Evolutionary conservation across 257 asterid genomes (phyloP).

Genomic region (Gentiana dahurica): DNA sequence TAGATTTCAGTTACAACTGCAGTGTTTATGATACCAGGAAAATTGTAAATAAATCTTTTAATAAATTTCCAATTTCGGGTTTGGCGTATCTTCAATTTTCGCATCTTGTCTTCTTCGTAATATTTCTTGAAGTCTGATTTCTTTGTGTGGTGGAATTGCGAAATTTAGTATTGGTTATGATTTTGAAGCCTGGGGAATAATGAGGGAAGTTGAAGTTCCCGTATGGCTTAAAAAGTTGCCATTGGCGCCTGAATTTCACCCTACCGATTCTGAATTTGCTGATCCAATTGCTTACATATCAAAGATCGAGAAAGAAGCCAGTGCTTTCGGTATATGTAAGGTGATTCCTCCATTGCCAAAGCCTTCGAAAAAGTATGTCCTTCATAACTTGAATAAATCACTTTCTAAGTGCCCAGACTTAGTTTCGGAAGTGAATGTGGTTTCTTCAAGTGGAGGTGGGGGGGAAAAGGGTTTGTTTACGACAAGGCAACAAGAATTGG

Average conservation of each 20-base stretch:
- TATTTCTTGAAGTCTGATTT: background rate
- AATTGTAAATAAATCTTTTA: background rate
- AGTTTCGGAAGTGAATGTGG: conserved; percentile 40
- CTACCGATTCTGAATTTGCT: conserved; percentile 92
- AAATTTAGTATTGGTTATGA: conserved; percentile 18
- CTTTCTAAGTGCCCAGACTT: conserved; percentile 78
- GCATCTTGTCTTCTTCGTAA: background rate
- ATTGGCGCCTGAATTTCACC: conserved; percentile 93
- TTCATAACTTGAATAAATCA: conserved; percentile 71
- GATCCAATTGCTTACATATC: conserved; percentile 98
- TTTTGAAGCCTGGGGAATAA: conserved; percentile 25
- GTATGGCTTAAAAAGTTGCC: conserved; percentile 89
- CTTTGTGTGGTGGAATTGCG: background rate
- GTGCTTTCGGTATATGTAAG: conserved; percentile 94
- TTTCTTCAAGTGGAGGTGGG: conserved; percentile 19
- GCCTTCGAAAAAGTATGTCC: conserved; percentile 80
- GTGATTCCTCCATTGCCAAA: conserved; percentile 89
- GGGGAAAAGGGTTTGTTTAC: conserved; percentile 73
- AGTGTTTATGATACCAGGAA: conserved; percentile 3
- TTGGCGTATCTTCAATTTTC: background rate
- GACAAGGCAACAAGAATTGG: conserved; percentile 88
- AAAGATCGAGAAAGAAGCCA: conserved; percentile 89
- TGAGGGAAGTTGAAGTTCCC: conserved; percentile 75
- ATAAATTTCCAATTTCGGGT: conserved; percentile 10
- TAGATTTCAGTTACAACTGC: background rate